These are phyloP conservation scores for Talaromyces funiculosus DNA, from an alignment of 2,329 filamentous ascomycete species.

Conservation along the genomic window DNA sequence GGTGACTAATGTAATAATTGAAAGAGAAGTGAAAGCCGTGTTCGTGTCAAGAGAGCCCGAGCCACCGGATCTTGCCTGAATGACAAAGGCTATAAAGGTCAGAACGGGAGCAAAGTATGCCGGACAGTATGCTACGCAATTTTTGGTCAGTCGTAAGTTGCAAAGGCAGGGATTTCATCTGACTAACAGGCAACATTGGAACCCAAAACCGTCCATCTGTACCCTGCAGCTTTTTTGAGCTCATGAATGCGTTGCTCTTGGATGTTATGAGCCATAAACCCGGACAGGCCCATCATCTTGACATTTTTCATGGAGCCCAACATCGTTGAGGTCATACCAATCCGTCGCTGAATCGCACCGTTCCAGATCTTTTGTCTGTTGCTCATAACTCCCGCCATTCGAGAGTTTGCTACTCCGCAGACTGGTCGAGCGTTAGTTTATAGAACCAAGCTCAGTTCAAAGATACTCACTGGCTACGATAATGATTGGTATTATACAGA, in stretches of 20 bases:
- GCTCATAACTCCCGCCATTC: not conserved
- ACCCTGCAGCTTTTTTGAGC: not conserved
- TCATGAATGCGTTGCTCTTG: not conserved
- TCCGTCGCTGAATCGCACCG: constrained; percentile 35
- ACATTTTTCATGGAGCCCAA: constrained; percentile 38
- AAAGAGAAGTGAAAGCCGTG: constrained; percentile 20
- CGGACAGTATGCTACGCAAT: constrained; percentile 21
- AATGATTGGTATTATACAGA: not conserved
- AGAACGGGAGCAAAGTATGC: constrained; percentile 14
- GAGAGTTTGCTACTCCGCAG: not conserved
- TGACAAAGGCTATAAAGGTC: constrained; percentile 18
- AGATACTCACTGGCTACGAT: not conserved
- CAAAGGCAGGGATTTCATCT: not conserved
- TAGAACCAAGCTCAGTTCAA: constrained; percentile 17
- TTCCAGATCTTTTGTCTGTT: constrained; percentile 28
- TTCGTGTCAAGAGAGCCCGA: constrained; percentile 20
- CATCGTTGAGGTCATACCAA: constrained; percentile 35
- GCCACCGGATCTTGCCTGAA: not conserved
- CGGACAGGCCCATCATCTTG: constrained; percentile 33
- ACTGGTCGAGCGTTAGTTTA: not conserved
- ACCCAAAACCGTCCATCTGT: not conserved
- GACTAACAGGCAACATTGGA: not conserved
- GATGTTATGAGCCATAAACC: not conserved
- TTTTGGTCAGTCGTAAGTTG: not conserved
- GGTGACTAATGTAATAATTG: constrained; percentile 21